Evolutionary conservation across 192 early-diverging fungal species (phyloP).

Genomic region (Chytriomyces confervae): DNA sequence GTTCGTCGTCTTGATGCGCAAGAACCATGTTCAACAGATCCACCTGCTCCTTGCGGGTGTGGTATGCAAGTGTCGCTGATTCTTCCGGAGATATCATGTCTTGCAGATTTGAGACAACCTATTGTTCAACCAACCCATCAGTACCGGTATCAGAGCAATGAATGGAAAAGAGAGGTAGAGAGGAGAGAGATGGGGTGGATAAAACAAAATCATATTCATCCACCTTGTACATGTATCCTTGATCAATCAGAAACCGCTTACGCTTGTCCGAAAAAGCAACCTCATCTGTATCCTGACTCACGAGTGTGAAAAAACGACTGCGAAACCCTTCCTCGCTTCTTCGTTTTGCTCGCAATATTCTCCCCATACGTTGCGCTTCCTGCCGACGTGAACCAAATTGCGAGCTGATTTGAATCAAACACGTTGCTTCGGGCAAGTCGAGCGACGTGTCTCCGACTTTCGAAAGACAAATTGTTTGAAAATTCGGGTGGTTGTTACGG

Average conservation of each 20-base stretch:
- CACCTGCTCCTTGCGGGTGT: slow-evolving; percentile 28
- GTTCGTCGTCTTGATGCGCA: slow-evolving; percentile 30
- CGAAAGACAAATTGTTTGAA: slow-evolving; percentile 65
- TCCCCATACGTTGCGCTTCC: slow-evolving; percentile 95
- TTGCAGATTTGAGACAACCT: slow-evolving; percentile 25
- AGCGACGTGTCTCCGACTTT: slow-evolving; percentile 98
- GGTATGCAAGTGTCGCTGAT: slow-evolving; percentile 21
- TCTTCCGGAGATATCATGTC: slow-evolving; percentile 26
- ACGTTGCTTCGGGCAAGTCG: slow-evolving; percentile 98
- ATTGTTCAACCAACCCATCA: neutral
- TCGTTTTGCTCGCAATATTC: slow-evolving; percentile 95
- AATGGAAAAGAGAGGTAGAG: neutral
- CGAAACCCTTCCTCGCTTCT: slow-evolving; percentile 98
- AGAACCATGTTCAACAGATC: slow-evolving; percentile 19
- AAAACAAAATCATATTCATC: neutral
- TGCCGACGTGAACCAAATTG: slow-evolving; percentile 97
- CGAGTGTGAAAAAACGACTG: slow-evolving; percentile 96
- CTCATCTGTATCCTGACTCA: slow-evolving; percentile 96
- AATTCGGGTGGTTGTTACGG: slow-evolving; percentile 41
- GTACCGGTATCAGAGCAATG: neutral
- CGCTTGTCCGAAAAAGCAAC: slow-evolving; percentile 97
- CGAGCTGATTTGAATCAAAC: slow-evolving; percentile 96
- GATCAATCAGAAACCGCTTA: slow-evolving; percentile 97
- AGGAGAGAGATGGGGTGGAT: neutral
- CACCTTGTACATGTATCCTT: slow-evolving; percentile 85